Base-by-base conservation (phyloP, 176 grass and related monocot genomes). In the Bothriochloa decipiens region DNA sequence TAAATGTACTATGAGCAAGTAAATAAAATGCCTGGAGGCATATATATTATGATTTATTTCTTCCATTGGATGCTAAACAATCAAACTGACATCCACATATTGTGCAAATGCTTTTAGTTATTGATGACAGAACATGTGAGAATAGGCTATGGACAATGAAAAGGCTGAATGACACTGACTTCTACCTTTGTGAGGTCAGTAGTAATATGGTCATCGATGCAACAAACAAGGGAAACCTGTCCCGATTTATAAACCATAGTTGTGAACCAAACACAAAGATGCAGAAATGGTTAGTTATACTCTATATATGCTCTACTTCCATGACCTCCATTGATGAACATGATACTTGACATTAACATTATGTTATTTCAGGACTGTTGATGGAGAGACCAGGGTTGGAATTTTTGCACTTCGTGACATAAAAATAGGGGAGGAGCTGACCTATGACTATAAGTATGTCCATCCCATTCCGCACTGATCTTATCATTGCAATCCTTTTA, bases 221-320 rank as follows among this genome's bases (percentile, higher is more conserved):
- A 43, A 98, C 96, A 60, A 77, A 93, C 76, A 98, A 98, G 81
- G 93, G 96, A 82, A 98, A 98, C 52, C 85, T 84, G 82, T 98
- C 96, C 75, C 90, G 96, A 29, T 98, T 93, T 90, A 98, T 98
- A 90, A 98, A 98, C 73, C 96, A 98, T 82, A 95, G 96, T 89
- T 98, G 93, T 69, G 93, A 98, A 64, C 96, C 96, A 78, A 98
- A 98, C 87, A 94, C 93, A 33, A 91, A 89, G 84, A 98, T 98
- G 96, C 93, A 95, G 86, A 98, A 98, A 95, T 98, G 96, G 96
- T 95, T 82, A 40, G 82, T 81, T 85, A 71, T 77, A 76, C 76
- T 89, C 52, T 85, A 67, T 65, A 67, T 58, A 49, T 92, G 17
- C n/a, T 12, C 36, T 72, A 57, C 55, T 76, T 87, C 43, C 2